phyloP scores from a whole-genome alignment of 768 basidiomycete genomes.

The Postia placenta region DNA sequence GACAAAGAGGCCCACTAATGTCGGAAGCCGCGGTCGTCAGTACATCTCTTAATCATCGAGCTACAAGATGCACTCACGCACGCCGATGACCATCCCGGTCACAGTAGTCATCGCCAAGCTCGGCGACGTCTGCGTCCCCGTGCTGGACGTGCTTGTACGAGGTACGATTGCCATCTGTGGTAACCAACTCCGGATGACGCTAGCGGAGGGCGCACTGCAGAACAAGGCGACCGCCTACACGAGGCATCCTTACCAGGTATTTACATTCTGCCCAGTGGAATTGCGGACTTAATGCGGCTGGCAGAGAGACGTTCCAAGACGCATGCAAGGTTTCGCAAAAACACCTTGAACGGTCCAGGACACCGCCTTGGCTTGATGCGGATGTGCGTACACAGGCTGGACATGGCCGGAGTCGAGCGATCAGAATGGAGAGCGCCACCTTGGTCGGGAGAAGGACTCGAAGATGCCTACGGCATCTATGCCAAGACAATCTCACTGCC shows the following conservation, averaged over 20 bases:
- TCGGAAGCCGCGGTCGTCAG: not conserved
- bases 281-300: not conserved
- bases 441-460: not conserved
- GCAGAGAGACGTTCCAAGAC: not conserved
- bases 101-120: conserved; percentile 13
- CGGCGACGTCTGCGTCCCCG: conserved; percentile 4
- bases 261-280: not conserved
- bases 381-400: not conserved
- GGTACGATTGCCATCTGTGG: conserved; percentile 8
- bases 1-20: conserved; percentile 15
- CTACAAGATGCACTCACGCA: conserved; percentile 8
- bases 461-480: not conserved
- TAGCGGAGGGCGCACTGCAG: not conserved
- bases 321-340: not conserved
- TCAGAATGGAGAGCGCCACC: not conserved
- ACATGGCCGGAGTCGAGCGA: not conserved
- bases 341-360: not conserved
- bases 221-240: not conserved
- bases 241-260: not conserved
- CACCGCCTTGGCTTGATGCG: not conserved
- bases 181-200: not conserved
- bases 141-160: conserved; percentile 1
- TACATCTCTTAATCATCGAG: not conserved
- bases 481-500: not conserved
- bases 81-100: conserved; percentile 14